These are phyloP conservation scores for Terana coerulea DNA, from an alignment of 768 basidiomycete species.

Conservation along the genomic window DNA sequence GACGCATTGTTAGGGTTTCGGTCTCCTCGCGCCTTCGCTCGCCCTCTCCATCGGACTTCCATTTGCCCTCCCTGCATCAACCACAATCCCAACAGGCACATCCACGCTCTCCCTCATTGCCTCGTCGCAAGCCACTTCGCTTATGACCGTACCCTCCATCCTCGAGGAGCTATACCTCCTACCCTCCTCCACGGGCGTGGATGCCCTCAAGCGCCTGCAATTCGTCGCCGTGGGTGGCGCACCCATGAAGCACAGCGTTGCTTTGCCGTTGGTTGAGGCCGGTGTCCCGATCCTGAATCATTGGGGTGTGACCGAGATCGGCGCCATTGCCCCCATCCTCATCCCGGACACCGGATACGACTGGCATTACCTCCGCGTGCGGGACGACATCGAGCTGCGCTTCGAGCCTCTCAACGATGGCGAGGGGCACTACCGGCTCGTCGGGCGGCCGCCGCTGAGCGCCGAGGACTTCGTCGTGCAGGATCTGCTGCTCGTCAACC, in stretches of 20 bases:
- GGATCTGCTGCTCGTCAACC: slow-evolving; percentile 35
- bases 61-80: slow-evolving; percentile 32
- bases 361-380: slow-evolving; percentile 35
- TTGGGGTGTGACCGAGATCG: slow-evolving; percentile 39
- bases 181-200: slow-evolving; percentile 24
- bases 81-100: slow-evolving; percentile 34
- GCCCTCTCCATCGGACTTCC: slow-evolving; percentile 37
- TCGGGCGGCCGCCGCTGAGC: slow-evolving; percentile 33
- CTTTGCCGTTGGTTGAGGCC: slow-evolving; percentile 24
- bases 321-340: slow-evolving; percentile 35
- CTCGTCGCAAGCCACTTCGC: slow-evolving; percentile 26
- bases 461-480: slow-evolving; percentile 31
- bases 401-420: slow-evolving; percentile 26
- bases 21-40: slow-evolving; percentile 32
- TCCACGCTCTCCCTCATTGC: slow-evolving; percentile 22
- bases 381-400: slow-evolving; percentile 29
- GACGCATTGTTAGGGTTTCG: slow-evolving; percentile 26
- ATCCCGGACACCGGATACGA: slow-evolving; percentile 29
- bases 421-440: slow-evolving; percentile 25
- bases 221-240: slow-evolving; percentile 37
- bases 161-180: slow-evolving; percentile 33
- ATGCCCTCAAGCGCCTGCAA: slow-evolving; percentile 28
- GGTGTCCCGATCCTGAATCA: slow-evolving; percentile 37
- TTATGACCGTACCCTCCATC: slow-evolving; percentile 38
- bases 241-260: slow-evolving; percentile 35